Evolutionary conservation across 257 asterid genomes (phyloP).

Genomic region (Scutellaria galericulata): DNA sequence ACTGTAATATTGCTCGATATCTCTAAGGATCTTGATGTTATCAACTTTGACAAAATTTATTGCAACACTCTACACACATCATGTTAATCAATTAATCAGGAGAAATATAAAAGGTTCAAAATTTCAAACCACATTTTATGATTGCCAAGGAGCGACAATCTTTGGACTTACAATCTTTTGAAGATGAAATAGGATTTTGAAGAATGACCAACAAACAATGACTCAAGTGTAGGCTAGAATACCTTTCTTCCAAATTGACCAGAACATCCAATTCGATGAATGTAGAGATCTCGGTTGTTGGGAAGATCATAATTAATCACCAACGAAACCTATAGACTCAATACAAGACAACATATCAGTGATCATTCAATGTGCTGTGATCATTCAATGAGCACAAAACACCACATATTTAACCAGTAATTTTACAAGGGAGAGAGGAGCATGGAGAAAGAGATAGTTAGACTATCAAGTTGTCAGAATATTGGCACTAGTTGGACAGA

Average conservation of each 20-base stretch:
- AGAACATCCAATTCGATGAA: constrained; percentile 94
- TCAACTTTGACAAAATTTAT: constrained; percentile 88
- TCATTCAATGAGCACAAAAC: not conserved
- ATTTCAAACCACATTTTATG: too few species aligned
- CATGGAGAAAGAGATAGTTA: not conserved
- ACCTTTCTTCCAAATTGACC: constrained; percentile 98
- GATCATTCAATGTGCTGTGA: too few species aligned
- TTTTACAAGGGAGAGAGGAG: not conserved
- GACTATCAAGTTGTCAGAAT: not conserved
- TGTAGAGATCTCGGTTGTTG: constrained; percentile 90
- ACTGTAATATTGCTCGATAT: constrained; percentile 90
- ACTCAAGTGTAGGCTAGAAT: constrained; percentile 37
- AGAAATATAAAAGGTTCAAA: too few species aligned
- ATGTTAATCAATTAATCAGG: not conserved
- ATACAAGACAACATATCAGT: constrained; percentile 25
- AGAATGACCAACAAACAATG: not conserved
- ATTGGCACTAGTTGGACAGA: not conserved
- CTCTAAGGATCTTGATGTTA: constrained; percentile 88
- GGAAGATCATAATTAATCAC: constrained; percentile 96
- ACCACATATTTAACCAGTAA: not conserved
- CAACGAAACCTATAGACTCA: constrained; percentile 66
- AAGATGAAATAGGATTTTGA: not conserved
- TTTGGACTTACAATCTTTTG: not conserved
- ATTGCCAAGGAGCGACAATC: not conserved
- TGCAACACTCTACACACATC: constrained; percentile 80